phyloP scores from a whole-genome alignment of 176 grass and related monocot species.

The Thinopyrum elongatum region DNA sequence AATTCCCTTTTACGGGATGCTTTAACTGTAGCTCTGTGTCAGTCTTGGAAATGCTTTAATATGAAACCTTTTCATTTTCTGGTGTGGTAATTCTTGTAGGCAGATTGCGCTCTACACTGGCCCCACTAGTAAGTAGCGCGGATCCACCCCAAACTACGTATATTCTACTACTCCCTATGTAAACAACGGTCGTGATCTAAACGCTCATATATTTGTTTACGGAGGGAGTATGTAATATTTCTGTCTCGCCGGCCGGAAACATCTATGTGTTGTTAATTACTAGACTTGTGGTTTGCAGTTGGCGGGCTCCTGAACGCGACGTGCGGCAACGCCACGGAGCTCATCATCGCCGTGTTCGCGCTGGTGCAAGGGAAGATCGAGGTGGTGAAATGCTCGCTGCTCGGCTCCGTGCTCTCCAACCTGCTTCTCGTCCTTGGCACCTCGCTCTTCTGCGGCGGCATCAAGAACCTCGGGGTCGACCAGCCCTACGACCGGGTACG shows the following conservation, averaged over 20 bases:
- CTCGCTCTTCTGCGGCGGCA: conserved; percentile 77
- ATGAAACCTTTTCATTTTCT: not conserved
- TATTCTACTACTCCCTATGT: too few species aligned
- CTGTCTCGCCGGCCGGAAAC: not conserved
- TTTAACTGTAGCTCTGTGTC: not conserved
- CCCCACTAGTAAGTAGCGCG: conserved; percentile 60
- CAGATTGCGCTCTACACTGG: conserved; percentile 83
- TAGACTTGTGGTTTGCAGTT: conserved; percentile 35
- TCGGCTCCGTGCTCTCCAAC: conserved; percentile 93
- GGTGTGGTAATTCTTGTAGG: conserved; percentile 31
- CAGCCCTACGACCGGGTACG: conserved; percentile 70
- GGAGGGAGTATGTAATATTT: not conserved
- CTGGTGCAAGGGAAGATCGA: conserved; percentile 67
- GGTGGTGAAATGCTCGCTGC: conserved; percentile 89
- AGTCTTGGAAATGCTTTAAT: not conserved
- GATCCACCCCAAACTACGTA: not conserved
- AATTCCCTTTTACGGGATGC: not conserved
- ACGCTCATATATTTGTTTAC: too few species aligned
- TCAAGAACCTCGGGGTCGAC: conserved; percentile 50
- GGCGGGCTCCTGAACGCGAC: conserved; percentile 95
- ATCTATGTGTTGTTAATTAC: not conserved
- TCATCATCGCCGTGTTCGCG: conserved; percentile 92
- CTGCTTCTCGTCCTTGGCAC: conserved; percentile 87
- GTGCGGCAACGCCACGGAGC: conserved; percentile 91
- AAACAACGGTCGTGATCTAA: too few species aligned